Percentiles rank a stretch among this genome's conserved stretches.
phyloP scores from a whole-genome alignment of 2,329 filamentous ascomycete genomes.

The Colletotrichum sp. region DNA sequence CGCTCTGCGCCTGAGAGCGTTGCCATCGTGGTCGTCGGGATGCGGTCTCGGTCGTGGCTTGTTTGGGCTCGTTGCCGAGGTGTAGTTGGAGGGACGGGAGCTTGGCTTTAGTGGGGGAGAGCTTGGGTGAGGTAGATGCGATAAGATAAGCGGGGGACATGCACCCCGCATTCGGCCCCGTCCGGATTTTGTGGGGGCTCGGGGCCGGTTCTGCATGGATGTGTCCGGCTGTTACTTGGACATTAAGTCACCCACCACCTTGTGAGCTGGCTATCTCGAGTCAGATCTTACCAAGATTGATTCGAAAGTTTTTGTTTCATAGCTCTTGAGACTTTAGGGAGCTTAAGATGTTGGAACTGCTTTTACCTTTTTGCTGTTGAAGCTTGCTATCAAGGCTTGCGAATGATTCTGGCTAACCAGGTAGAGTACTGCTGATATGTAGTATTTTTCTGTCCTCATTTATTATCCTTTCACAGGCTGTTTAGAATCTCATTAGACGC shows the following conservation, averaged over 20 bases:
- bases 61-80: not conserved
- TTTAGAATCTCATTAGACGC: no score
- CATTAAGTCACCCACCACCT: not conserved
- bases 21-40: not conserved
- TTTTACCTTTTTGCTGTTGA: no score
- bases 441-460: no score
- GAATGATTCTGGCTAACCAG: no score
- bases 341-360: no score
- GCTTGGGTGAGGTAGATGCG: not conserved
- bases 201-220: not conserved
- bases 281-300: no score
- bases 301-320: no score
- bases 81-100: not conserved
- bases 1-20: constrained; percentile 35
- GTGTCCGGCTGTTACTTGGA: not conserved
- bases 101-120: not conserved
- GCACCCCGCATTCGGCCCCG: not conserved
- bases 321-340: no score
- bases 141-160: not conserved
- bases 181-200: not conserved
- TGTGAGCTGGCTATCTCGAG: no score
- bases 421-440: no score
- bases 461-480: no score
- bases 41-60: not conserved
- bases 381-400: no score